Evolutionary conservation across 106 monocot species (phyloP), one percentile per base, ranked within the genome.

Genomic region (Allium cepa): DNA sequence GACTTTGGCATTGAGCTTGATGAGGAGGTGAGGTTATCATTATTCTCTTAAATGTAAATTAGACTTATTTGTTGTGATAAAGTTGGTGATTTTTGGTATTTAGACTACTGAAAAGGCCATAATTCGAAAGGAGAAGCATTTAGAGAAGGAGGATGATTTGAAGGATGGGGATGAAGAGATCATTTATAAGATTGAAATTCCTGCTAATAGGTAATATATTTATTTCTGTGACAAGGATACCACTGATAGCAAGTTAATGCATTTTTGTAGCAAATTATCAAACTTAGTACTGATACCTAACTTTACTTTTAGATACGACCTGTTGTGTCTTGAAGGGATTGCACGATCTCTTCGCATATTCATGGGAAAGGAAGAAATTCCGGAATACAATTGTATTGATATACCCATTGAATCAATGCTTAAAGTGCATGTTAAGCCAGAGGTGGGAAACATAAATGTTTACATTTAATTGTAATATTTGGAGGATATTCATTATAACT

Each of bases 1-100:
- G 79, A 92, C 60, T 99, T 85, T 46, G 97, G 97, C 10, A 93
- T 99, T 63, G 97, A 99, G 60, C 93, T 99, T 52, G 97, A 99
- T 47, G 93, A 99, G 53, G 97, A 87, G 71, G 96, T 92, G 50
- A 77, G 79, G 17, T 64, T 6, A 9, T 47, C 22, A 46, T 10
- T n/a, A 46, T 48, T 11, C 66, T 62, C 2, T 10, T 9, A 26
- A 67, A 26, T 9, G 9, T 36, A 36, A 36, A 5, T 36, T 36
- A 36, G 36, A 36, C 3, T 36, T 7, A 15, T 70, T 17, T 55
- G 53, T 11, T 75, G 49, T 47, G 63, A 48, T 2, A 59, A 45
- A 57, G 47, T 46, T 56, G 18, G 14, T 60, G 13, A 6, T 1
- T 69, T 53, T 71, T 26, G 53, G n/a, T 50, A 47, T 53, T 4